phyloP scores from a whole-genome alignment of 208 protist species.

The Trypanosoma melophagium region DNA sequence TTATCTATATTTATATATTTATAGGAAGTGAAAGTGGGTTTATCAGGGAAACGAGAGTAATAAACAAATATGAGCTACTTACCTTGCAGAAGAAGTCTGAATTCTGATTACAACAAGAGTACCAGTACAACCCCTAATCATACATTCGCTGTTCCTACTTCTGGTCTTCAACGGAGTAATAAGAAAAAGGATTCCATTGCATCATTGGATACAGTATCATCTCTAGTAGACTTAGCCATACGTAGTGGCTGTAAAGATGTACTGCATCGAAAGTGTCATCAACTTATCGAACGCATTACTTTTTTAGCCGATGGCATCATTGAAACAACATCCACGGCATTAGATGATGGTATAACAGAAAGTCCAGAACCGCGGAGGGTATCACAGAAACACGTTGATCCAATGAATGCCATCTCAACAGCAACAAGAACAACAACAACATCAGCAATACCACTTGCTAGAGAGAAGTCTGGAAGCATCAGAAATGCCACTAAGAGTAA shows the following conservation, averaged over 20 bases:
- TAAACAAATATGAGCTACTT: too few relatives aligned
- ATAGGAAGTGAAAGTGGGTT: too few relatives aligned
- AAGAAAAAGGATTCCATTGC: background rate
- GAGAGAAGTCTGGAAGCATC: background rate
- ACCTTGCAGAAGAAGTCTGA: too few relatives aligned
- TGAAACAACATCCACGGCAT: background rate
- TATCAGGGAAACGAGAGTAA: too few relatives aligned
- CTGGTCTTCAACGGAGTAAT: background rate
- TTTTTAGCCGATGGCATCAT: conserved; percentile 10
- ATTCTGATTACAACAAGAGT: too few relatives aligned
- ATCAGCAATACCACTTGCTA: background rate
- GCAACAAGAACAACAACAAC: background rate
- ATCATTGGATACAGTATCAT: background rate
- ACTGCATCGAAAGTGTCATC: background rate
- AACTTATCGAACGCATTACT: conserved; percentile 8
- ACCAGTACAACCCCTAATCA: too few relatives aligned
- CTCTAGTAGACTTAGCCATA: background rate
- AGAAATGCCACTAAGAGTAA: background rate
- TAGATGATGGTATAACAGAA: background rate
- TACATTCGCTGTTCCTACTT: too few relatives aligned
- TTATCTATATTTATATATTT: too few relatives aligned
- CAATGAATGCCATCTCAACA: background rate
- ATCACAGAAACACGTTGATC: background rate
- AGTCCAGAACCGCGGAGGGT: background rate
- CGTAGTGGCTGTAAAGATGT: conserved; percentile 1